phyloP scores from a whole-genome alignment of 2,329 filamentous ascomycete genomes.

The Pyrenochaeta sp. region DNA sequence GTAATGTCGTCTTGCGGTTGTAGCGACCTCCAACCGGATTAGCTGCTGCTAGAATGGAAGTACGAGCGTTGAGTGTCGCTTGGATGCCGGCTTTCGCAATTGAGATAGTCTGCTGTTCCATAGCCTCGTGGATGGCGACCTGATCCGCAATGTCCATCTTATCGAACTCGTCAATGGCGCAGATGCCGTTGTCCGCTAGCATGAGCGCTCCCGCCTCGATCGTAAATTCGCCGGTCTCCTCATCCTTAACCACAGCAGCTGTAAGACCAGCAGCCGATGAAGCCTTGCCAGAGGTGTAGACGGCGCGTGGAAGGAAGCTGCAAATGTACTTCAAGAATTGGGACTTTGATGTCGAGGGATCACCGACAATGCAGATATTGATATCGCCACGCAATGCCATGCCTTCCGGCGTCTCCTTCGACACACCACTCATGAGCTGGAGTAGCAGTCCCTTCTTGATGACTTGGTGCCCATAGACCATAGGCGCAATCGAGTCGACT shows the following conservation, averaged over 20 bases:
- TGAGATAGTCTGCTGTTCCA: conserved; percentile 99
- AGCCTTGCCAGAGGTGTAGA: conserved; percentile 97
- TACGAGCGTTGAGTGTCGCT: conserved; percentile 93
- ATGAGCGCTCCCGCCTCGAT: conserved; percentile 98
- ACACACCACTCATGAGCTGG: conserved; percentile 94
- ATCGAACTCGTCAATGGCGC: conserved; percentile 98
- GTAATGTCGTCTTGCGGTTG: conserved; percentile 92
- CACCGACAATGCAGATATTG: conserved; percentile 98
- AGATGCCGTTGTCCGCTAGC: conserved; percentile 96
- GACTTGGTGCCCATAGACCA: conserved; percentile 96
- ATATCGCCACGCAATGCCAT: conserved; percentile 97
- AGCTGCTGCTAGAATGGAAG: conserved; percentile 92
- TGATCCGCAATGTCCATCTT: conserved; percentile 99
- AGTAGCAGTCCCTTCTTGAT: conserved; percentile 97
- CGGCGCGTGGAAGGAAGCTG: conserved; percentile 92
- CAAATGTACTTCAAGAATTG: conserved; percentile 99
- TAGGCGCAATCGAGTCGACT: conserved; percentile 93
- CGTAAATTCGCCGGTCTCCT: conserved; percentile 98
- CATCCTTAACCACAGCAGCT: conserved; percentile 95
- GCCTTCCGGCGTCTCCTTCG: conserved; percentile 89
- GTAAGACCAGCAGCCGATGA: conserved; percentile 97
- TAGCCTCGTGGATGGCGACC: conserved; percentile 98
- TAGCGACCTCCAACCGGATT: conserved; percentile 97
- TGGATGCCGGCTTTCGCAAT: conserved; percentile 99
- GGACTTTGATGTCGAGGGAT: conserved; percentile 96